A percentile compares a stretch with the other conserved stretches of the same genome.
phyloP scores from a whole-genome alignment of 768 basidiomycete species.

The Pholiota microspora region DNA sequence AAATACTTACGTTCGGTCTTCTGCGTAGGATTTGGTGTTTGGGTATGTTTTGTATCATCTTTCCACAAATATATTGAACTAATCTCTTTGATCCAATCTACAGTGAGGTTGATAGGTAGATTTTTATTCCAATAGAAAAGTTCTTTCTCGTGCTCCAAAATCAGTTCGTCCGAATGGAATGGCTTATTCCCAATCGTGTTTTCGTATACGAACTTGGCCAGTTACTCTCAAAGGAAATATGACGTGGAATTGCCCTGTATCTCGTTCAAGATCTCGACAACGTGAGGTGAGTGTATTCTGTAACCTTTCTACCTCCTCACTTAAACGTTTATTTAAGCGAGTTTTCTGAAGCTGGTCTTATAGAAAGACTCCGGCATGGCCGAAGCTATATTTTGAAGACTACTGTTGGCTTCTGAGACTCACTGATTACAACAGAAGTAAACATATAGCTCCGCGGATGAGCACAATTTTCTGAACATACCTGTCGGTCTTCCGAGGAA shows the following conservation, averaged over 20 bases:
- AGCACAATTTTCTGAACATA: background rate
- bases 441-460: background rate
- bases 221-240: too few species aligned
- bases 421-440: background rate
- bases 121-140: conserved; percentile 15
- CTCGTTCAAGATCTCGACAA: background rate
- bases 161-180: background rate
- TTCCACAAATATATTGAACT: conserved; percentile 1
- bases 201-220: background rate
- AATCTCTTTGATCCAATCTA: conserved; percentile 6
- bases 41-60: conserved; percentile 56
- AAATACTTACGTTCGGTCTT: conserved; percentile 7
- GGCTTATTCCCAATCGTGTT: background rate
- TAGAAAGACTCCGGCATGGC: background rate
- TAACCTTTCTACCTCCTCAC: background rate
- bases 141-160: background rate
- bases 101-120: conserved; percentile 40
- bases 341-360: background rate
- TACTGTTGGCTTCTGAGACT: too few species aligned
- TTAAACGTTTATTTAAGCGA: background rate
- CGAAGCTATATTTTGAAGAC: background rate
- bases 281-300: background rate
- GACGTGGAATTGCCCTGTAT: too few species aligned
- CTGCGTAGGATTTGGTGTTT: conserved; percentile 79
- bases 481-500: background rate